phyloP scores from a whole-genome alignment of 139 green algal genomes.

The Chlorella sp. region DNA sequence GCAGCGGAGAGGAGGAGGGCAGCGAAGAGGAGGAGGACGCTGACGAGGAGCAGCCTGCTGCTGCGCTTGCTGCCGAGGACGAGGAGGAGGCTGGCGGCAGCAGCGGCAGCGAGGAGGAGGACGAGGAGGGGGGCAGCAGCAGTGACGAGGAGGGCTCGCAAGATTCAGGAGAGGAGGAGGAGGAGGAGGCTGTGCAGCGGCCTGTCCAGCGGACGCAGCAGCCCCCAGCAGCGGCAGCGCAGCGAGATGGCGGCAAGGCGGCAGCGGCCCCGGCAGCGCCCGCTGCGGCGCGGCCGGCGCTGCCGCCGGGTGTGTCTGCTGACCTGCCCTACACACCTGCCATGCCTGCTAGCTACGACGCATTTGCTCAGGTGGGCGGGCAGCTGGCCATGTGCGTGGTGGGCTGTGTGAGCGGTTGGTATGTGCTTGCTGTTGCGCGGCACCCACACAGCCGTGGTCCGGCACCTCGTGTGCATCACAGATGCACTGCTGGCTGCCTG shows the following conservation, averaged over 20 bases:
- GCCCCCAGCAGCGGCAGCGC: slow-evolving; percentile 24
- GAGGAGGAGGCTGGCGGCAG: neutral
- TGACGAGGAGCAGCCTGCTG: neutral
- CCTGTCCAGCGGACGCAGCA: neutral
- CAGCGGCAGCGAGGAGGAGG: neutral
- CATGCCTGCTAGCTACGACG: slow-evolving; percentile 75
- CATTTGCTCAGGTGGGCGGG: slow-evolving; percentile 66
- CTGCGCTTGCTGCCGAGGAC: neutral
- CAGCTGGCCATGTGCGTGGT: no score
- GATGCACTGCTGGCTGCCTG: neutral
- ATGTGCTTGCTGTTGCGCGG: no score
- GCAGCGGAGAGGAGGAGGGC: slow-evolving; percentile 12
- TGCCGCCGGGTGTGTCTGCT: slow-evolving; percentile 21
- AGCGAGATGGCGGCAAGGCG: neutral
- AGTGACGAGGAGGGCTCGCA: slow-evolving; percentile 29
- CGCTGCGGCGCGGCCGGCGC: neutral
- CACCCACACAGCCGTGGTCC: no score
- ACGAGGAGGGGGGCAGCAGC: neutral
- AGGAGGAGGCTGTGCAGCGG: slow-evolving; percentile 15
- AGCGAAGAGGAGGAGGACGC: slow-evolving; percentile 7
- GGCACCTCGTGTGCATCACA: no score
- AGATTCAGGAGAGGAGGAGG: slow-evolving; percentile 39
- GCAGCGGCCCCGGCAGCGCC: slow-evolving; percentile 2
- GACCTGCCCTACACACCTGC: slow-evolving; percentile 86
- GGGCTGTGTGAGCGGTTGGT: neutral